A percentile compares a stretch with the other conserved stretches of the same genome.
Evolutionary conservation across 2,329 filamentous ascomycete genomes (phyloP).

Genomic region (Xylariaceae sp.): DNA sequence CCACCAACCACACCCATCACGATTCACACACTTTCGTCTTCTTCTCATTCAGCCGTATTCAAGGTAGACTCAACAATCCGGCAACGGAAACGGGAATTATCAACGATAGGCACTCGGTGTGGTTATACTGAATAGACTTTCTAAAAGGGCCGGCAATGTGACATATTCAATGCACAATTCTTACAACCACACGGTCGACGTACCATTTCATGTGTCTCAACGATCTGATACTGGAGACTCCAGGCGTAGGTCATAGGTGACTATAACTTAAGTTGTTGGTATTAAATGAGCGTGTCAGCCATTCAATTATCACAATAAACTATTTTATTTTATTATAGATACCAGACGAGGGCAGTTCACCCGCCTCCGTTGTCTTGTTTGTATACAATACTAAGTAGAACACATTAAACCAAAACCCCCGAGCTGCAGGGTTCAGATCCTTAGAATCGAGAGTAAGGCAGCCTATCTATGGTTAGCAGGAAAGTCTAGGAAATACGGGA

Average conservation of each 20-base stretch:
- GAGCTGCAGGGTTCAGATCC: background rate
- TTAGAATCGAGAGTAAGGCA: constrained; percentile 31
- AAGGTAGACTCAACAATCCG: background rate
- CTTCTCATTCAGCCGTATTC: background rate
- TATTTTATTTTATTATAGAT: background rate
- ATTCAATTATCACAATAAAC: background rate
- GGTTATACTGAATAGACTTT: background rate
- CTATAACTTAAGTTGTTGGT: background rate
- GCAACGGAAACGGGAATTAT: background rate
- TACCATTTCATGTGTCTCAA: too few species aligned
- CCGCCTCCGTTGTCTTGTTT: background rate
- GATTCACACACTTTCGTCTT: too few species aligned
- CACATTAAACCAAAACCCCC: background rate
- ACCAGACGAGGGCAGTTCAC: background rate
- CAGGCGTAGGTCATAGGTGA: background rate
- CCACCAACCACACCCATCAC: background rate
- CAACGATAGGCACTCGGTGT: background rate
- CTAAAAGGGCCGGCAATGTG: background rate
- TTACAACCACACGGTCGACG: too few species aligned
- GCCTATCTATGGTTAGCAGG: constrained; percentile 21
- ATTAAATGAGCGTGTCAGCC: background rate
- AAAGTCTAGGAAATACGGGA: background rate
- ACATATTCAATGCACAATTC: background rate
- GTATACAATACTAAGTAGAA: background rate
- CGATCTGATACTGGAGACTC: background rate